Evolutionary conservation across 2,329 filamentous ascomycete species (phyloP).

Genomic region (Teratosphaeria zuluensis): DNA sequence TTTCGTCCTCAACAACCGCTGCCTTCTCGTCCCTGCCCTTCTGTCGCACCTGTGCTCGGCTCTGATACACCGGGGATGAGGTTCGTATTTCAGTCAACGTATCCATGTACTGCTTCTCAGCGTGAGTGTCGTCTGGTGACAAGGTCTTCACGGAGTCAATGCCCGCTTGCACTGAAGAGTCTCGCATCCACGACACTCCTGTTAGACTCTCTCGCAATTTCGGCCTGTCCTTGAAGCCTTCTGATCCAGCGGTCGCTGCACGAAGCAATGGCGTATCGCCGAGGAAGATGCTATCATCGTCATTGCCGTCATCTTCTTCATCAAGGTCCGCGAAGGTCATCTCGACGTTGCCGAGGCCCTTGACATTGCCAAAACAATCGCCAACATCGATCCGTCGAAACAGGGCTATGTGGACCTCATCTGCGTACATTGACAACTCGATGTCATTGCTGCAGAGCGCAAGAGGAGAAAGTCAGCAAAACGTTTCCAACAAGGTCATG

Average conservation of each 20-base stretch:
- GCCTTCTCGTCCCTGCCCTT: conserved; percentile 22
- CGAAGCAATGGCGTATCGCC: conserved; percentile 37
- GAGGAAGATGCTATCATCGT: conserved; percentile 31
- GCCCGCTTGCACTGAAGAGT: conserved; percentile 27
- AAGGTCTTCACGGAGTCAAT: conserved; percentile 34
- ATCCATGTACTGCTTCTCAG: conserved; percentile 33
- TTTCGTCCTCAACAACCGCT: conserved; percentile 31
- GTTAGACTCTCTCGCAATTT: conserved; percentile 28
- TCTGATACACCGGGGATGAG: conserved; percentile 31
- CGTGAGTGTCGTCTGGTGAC: conserved; percentile 36
- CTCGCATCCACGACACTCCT: conserved; percentile 28
- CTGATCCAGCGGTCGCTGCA: conserved; percentile 30
- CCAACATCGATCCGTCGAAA: conserved; percentile 43
- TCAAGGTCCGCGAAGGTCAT: conserved; percentile 39
- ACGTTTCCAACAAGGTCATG: not conserved
- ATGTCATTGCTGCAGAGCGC: conserved; percentile 36
- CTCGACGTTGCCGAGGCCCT: conserved; percentile 39
- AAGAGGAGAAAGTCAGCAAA: not conserved
- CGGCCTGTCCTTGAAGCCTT: conserved; percentile 12
- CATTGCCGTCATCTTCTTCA: conserved; percentile 27
- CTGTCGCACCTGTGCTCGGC: conserved; percentile 20
- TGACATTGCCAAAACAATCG: conserved; percentile 46
- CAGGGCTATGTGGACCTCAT: conserved; percentile 39
- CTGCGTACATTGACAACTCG: conserved; percentile 43
- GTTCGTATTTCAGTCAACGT: conserved; percentile 33